Evolutionary conservation across 2,329 filamentous ascomycete species (phyloP), one percentile per base, ranked within the genome.

Genomic region (Plectosphaerella sp.): DNA sequence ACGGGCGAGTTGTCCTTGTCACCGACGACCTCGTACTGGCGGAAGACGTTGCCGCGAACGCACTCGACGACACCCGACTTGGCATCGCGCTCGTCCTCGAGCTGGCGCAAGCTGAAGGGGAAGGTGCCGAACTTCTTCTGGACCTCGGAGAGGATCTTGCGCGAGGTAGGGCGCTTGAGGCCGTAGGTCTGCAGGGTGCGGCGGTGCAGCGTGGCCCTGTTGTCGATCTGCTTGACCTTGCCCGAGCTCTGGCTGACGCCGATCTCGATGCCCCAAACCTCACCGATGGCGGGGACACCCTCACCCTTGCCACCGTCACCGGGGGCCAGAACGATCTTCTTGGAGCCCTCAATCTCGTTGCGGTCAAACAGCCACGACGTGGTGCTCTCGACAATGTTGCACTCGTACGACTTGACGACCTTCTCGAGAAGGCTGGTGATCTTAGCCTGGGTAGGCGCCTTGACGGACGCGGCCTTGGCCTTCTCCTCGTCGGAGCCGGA

Each of bases 191-290:
- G 92, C 60, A 84, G 87, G 53, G 94, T 97, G 65, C 93, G 89
- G 68, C 93, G 90, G 77, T 97, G 91, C 59, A 99, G 83, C 47
- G 94, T 99, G 49, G 94, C 78, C 58, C 94, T 86, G 73, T 95
- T 88, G 65, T 91, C 85, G 56, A 96, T 79, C 61, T 79, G 87
- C 87, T 97, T 99, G 72, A 96, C 88, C 80, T 99, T 99, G 69
- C 94, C 94, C 57, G 84, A 86, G 59, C 92, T 92, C 63, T 94
- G 77, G 72, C 89, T 94, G 67, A 99, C 84, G 62, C 93, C 93
- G 68, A 97, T 85, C 80, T 99, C 94, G 51, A 99, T 90, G 72
- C 94, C 94, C 94, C 94, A 99, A 56, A 96, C 92, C 70, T 99
- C 94, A 60, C 90, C 88, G 52, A 96, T 76, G 66, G 95, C 93